phyloP scores from a whole-genome alignment of 257 asterid species.

The Lantana camara region DNA sequence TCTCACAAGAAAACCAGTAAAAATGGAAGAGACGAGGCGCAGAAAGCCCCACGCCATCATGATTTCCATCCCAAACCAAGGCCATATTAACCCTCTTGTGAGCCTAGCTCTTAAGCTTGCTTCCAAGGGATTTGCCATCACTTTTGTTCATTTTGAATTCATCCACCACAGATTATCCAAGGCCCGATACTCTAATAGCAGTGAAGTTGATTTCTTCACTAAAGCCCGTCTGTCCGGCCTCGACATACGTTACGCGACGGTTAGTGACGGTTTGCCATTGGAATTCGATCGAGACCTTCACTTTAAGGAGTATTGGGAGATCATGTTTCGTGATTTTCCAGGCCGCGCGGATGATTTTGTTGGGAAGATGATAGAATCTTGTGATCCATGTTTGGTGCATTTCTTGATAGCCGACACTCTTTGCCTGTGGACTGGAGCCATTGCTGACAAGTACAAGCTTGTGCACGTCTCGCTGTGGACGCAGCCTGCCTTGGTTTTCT shows the following conservation, averaged over 20 bases:
- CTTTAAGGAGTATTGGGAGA: constrained; percentile 16
- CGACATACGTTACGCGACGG: constrained; percentile 48
- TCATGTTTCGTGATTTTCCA: neutral
- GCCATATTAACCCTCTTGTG: neutral
- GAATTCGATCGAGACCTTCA: constrained; percentile 31
- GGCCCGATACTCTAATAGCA: neutral
- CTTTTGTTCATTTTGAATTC: constrained; percentile 19
- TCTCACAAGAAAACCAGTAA: neutral
- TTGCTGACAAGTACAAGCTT: no score
- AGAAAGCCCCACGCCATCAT: neutral
- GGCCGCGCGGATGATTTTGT: constrained; percentile 22
- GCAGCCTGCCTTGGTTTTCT: no score
- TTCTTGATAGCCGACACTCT: no score
- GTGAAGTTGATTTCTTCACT: constrained; percentile 25
- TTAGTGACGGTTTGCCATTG: constrained; percentile 47
- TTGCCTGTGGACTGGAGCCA: no score
- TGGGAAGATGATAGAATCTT: constrained; percentile 18
- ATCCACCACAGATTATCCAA: constrained; percentile 15
- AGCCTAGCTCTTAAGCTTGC: neutral
- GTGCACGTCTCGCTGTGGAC: no score
- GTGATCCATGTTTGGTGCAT: constrained; percentile 12
- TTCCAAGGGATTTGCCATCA: constrained; percentile 19
- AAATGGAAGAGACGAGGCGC: neutral
- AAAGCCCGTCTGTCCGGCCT: constrained; percentile 47
- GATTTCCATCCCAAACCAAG: neutral